Evolutionary conservation across 2,329 filamentous ascomycete genomes (phyloP), one percentile per base, ranked within the genome.

Genomic region (Ilyonectria robusta): DNA sequence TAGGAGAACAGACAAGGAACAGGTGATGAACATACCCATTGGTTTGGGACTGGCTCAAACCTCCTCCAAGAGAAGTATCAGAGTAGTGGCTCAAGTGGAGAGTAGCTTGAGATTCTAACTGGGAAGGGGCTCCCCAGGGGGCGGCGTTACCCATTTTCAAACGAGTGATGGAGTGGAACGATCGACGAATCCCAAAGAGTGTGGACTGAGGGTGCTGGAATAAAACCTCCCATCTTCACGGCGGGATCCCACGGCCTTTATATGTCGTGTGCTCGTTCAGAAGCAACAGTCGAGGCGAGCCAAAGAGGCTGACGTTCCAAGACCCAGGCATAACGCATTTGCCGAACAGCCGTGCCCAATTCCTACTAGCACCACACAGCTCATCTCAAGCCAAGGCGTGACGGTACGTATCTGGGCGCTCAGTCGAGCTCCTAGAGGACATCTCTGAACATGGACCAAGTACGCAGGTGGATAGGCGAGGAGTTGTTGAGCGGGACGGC

Each of bases 111-210:
- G 31, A 33, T 8, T 33, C 68, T 8, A 60, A 48, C 40, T 70
- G 57, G 67, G 75, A 21, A 48, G 10, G 26, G 57, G 26, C 31
- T 55, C 23, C 59, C 55, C 61, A 50, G 7, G 55, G 50, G 19
- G 68, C 55, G 29, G 47, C 61, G 33, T 73, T 72, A 5, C 72
- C 73, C 73, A 75, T 75, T 15, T 15, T 69, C 62, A 56, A 59
- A 53, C 37, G 61, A 40, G 31, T 23, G 50, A 42, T 23, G 26
- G 48, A 17, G 53, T 47, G 46, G n/a, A 53, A 62, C 37, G 55
- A 50, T 59, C 15, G 37, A 35, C 56, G 48, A 48, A 51, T 59
- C 63, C 10, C 37, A 58, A 35, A 48, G 37, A 17, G 15, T 29
- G 55, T 37, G 40, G n/a, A 33, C 17, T 59, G 51, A 47, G 35